Base-by-base conservation (phyloP, 2,329 filamentous ascomycete species). In the Xylaria sp. region DNA sequence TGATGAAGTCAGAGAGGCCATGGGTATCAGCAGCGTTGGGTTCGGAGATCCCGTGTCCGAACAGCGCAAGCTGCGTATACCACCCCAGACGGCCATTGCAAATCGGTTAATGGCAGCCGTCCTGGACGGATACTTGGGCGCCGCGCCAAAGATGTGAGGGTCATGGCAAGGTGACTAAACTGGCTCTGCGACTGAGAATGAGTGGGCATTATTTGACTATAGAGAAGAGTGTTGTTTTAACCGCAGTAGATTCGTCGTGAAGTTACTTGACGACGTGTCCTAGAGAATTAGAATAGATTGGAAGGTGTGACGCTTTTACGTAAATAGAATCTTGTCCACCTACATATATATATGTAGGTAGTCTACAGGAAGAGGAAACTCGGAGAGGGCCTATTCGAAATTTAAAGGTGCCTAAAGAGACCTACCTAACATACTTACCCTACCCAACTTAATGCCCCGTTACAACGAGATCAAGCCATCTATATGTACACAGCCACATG, bases 41-140 rank as follows among this genome's bases (percentile, higher is more conserved):
- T 77, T 97, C 67, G 92, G 89, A 16, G 91, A 92, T 6, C 51
- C 60, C 50, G 78, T 91, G 1, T 87, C 88, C 0, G 82, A 86
- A 12, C 89, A 94, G 78, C 94, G 93, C 0, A 88, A 86, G 3
- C 80, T 99, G 82, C 88, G 93, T 65, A 80, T 99, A 77, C 96
- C 96, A 54, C 93, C 94, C 1, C 83, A 86, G 67, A 97, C 94
- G 42, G 95, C 96, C 1, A 98, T 99, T 85, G 96, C 96, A 18
- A 92, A 98, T 80, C 92, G 94, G 78, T 81, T 98, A 77, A 90
- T 99, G 74, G 86, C 84, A 61, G 93, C 94, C 0, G 93, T 97
- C 35, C 21, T 72, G 13, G 67, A 71, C 0, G 71, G 71, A 48
- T 73, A 71, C 42, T 40, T 73, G 35, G 59, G 55, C 3, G 53